Evolutionary conservation across 441 rosid species (phyloP), one percentile per base, ranked within the genome.

Genomic region (Cnidoscolus chayamansa): DNA sequence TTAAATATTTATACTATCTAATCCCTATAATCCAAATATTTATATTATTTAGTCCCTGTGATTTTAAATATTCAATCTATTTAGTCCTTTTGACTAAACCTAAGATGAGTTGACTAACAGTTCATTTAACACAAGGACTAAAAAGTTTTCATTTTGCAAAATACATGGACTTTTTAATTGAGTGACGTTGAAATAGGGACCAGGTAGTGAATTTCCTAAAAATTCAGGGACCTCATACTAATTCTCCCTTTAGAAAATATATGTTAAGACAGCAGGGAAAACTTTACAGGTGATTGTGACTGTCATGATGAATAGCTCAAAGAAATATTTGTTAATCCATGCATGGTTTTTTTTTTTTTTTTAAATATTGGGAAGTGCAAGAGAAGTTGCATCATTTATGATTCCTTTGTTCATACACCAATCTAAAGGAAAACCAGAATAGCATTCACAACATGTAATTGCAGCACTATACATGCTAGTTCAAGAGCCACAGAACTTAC

Each of bases 271-370:
- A 15, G 16, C 19, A 54, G 49, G 20, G 10, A 16, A 31, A 48
- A 17, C 16, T 56, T 47, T 13, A 35, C 0, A 15, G 7, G 8
- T 53, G 32, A 61, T 47, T 63, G 43, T 32, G 11, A 58, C 30
- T 16, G 47, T 19, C 45, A 63, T 53, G 15, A 35, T 62, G 61
- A 12, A 11, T 16, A 64, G 54, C 59, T 66, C 17, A 73, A 57
- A 55, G 40, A 47, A 19, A 7, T 6, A 61, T 19, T 25, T 30
- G 35, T 8, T n/a, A 12, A 66, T 65, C 63, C 58, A 49, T 57
- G 20, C 31, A 11, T 58, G 19, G 63, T 51, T n/a, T 37, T 57
- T 43, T 9, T 25, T 25, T 25, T 25, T 25, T 25, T 25, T 25
- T 25, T 25, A 25, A 25, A 25, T 25, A 25, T 25, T 43, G 37